Percentiles rank a stretch among this genome's conserved stretches.
Conservation (phyloP, 129 eudicot genomes). For the Ambrosia artemisiifolia region DNA sequence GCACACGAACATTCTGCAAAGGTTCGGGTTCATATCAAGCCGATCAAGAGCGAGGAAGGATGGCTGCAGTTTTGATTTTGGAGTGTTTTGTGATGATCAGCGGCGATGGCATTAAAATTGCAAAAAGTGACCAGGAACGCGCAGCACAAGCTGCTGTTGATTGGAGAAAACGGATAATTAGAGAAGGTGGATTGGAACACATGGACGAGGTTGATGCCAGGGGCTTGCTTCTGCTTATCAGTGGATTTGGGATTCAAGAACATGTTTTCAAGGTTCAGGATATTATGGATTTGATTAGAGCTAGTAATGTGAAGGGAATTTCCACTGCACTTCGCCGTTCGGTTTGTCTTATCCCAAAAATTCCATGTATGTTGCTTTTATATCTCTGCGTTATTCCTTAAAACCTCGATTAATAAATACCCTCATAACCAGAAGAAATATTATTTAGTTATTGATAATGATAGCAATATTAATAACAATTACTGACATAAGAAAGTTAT, state of each 20-base stretch:
- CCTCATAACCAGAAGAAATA: too few relatives aligned
- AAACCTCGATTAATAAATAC: background rate
- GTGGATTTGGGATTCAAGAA: slow-evolving; percentile 65
- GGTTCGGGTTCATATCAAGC: slow-evolving; percentile 10
- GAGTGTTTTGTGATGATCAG: slow-evolving; percentile 61
- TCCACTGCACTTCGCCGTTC: slow-evolving; percentile 47
- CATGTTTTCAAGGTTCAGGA: slow-evolving; percentile 37
- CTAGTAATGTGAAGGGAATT: slow-evolving; percentile 37
- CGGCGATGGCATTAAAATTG: slow-evolving; percentile 32
- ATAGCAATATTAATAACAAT: background rate
- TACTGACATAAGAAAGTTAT: background rate
- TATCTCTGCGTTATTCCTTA: background rate
- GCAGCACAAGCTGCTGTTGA: slow-evolving; percentile 42
- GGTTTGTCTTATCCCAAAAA: slow-evolving; percentile 33
- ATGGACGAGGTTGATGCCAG: slow-evolving; percentile 56
- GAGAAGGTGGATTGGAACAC: slow-evolving; percentile 48
- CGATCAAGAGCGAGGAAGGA: slow-evolving; percentile 22
- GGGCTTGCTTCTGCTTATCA: slow-evolving; percentile 60
- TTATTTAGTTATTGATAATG: background rate
- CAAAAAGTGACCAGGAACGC: slow-evolving; percentile 25
- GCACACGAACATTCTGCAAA: slow-evolving; percentile 32
- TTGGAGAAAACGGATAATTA: slow-evolving; percentile 59
- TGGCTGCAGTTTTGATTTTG: slow-evolving; percentile 48
- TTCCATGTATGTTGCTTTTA: slow-evolving; percentile 46
- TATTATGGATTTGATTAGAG: slow-evolving; percentile 49